Evolutionary conservation across 2,329 filamentous ascomycete species (phyloP).

Genomic region (Fusarium setosum): DNA sequence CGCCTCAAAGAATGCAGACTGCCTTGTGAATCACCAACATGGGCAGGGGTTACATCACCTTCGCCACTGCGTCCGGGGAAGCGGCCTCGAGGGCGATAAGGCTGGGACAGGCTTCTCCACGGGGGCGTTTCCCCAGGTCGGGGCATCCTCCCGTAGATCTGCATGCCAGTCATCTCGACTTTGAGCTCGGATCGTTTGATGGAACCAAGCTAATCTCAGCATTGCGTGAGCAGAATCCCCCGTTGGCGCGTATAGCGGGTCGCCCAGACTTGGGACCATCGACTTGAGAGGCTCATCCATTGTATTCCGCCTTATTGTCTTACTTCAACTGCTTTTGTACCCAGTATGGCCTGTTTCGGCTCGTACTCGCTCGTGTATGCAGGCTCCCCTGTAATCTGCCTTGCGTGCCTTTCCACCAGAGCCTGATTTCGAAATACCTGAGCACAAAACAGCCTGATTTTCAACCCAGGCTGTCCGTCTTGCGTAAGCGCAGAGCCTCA

Average conservation of each 20-base stretch:
- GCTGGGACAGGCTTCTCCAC: constrained; percentile 13
- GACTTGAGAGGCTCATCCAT: background rate
- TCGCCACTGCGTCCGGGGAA: background rate
- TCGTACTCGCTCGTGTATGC: constrained; percentile 6
- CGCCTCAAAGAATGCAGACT: too few species aligned
- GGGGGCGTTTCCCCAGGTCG: background rate
- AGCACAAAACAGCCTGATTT: background rate
- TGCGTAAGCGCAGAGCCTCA: background rate
- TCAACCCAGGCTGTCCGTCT: background rate
- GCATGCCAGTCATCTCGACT: background rate
- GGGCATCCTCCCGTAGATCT: background rate
- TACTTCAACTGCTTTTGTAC: background rate
- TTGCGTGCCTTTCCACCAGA: background rate
- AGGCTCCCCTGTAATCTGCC: background rate
- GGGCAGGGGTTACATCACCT: background rate
- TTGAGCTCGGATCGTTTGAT: background rate
- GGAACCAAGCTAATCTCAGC: background rate
- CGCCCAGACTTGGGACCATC: background rate
- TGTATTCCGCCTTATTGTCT: constrained; percentile 12
- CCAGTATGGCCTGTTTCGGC: constrained; percentile 2
- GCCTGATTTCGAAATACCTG: too few species aligned
- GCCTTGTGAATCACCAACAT: background rate
- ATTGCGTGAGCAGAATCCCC: background rate
- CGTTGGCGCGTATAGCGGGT: background rate
- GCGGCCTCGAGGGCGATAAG: background rate